Base-by-base conservation (phyloP, 116 monocot genomes). In the Posidonia oceanica region DNA sequence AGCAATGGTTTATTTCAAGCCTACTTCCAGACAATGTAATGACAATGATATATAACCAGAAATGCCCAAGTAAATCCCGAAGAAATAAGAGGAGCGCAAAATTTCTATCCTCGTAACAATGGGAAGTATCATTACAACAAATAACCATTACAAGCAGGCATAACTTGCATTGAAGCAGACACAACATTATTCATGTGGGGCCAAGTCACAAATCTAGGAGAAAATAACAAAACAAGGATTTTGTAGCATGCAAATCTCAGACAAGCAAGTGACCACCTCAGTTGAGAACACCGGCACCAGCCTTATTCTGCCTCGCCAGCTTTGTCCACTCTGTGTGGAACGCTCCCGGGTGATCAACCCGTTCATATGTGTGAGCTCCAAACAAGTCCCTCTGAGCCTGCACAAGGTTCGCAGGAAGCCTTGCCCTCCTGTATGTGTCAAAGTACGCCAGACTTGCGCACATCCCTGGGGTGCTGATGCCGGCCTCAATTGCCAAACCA, bases 371-470 rank as follows among this genome's bases (percentile, higher is more conserved):
- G 41, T 75, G 75, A 12, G 75, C 75, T 5, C 75, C 75, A 13
- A 75, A 76, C 40, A 79, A 64, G 71, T 83, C 83, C 36, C 83
- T 66, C 64, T 83, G 83, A 3, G 83, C 83, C 69, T 83, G 83
- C 21, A 83, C 79, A 7, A 83, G 69, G 64, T 83, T 83, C n/a
- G 83, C 83, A 3, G 83, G 83, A 4, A 83, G 75, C 53, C 79
- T 71, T 29, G 79, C 79, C 59, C 79, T 54, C 52, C 83, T 37
- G 68, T 83, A 83, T 3, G 79, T 79, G 40, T 83, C 83, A 39
- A 79, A 83, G 72, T 83, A 83, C 7, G 80, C 80, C 11, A 80
- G 63, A 16, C 76, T 76, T 11, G 80, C 52, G 5, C 66, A 72
- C 76, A 80, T 76, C 37, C 76, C 76, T 10, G 80, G 80, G 0